These are phyloP conservation scores for Xerocomellus dryophilus DNA, from an alignment of 768 basidiomycete species.

Conservation along the genomic window DNA sequence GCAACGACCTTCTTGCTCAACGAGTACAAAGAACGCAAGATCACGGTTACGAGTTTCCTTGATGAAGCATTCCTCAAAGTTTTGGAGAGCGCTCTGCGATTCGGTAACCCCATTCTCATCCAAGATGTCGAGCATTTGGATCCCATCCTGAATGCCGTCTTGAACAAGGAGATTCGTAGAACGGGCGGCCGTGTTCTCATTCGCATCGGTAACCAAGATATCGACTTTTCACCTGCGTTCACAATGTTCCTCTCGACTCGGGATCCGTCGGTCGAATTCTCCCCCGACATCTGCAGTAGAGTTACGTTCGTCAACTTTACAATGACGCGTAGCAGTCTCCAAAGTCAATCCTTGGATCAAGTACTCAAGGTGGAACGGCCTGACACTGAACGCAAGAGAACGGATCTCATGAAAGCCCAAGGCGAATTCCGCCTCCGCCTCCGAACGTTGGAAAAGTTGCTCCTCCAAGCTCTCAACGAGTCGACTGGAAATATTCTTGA, in stretches of 20 bases:
- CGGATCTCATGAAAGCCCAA: constrained; percentile 96
- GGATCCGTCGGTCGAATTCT: constrained; percentile 96
- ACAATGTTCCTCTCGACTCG: constrained; percentile 98
- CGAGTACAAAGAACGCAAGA: constrained; percentile 94
- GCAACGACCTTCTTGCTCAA: constrained; percentile 92
- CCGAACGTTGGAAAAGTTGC: constrained; percentile 86
- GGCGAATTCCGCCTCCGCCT: constrained; percentile 95
- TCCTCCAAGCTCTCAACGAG: constrained; percentile 94
- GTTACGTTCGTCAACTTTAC: constrained; percentile 96
- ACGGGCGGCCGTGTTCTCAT: constrained; percentile 98
- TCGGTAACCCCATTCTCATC: constrained; percentile 95
- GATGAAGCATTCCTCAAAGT: constrained; percentile 99
- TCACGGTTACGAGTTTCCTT: constrained; percentile 96
- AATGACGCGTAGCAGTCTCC: constrained; percentile 97
- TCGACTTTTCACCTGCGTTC: constrained; percentile 99
- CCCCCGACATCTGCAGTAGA: constrained; percentile 97
- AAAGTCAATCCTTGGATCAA: constrained; percentile 96
- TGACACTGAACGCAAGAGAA: constrained; percentile 92
- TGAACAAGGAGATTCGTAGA: constrained; percentile 93
- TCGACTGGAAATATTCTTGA: constrained; percentile 96
- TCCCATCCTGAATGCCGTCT: constrained; percentile 93
- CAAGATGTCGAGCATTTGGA: constrained; percentile 98
- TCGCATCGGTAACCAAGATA: constrained; percentile 94
- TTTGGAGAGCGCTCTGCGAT: constrained; percentile 96
- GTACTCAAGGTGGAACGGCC: constrained; percentile 96